Base-by-base conservation (phyloP, 2,329 filamentous ascomycete genomes). In the Phaeosphaeriaceae sp. region DNA sequence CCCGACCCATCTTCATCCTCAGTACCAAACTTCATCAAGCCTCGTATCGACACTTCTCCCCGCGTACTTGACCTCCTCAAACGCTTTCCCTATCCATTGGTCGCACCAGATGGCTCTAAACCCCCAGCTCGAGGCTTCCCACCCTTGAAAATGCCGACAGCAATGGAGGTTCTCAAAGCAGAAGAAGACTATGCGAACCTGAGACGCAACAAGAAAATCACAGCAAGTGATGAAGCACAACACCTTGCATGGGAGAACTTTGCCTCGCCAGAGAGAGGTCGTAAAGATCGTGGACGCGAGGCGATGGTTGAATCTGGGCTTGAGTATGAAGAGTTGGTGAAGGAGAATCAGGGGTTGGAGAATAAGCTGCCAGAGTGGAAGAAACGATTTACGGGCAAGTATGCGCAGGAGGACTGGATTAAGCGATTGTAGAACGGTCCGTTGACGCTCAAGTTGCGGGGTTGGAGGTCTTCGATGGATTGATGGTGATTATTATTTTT, bases 321-420 rank as follows among this genome's bases (percentile, higher is more conserved):
- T 1, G 5, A 17, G 1, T 18, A 20, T 0, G 52, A 56, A 2
- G 62, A 61, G 8, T 17, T 67, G 26, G 6, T 12, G 1, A 42
- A 48, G 12, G 61, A 66, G 42, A 4, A 16, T 1, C 1, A 12
- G 3, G 60, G 61, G 2, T 7, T 23, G 4, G 26, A 36, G 3
- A 66, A 66, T 35, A 13, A 13, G 4, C 30, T 68, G 15, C 63
- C 63, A 1, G 60, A 62, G 21, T 66, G 63, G 65, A 60, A 36
- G 39, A 62, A 61, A 39, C 20, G 16, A 4, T 45, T 34, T 5
- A 66, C 58, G 2, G 50, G 58, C n/a, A 39, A 29, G 15, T 62
- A 54, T 15, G 50, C 52, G 2, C 34, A n/a, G n/a, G 42, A 47
- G 28, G 30, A 32, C 30, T 16, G 15, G 21, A 3, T 15, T 11